A percentile compares a stretch with the other conserved stretches of the same genome.
Evolutionary conservation across 371 early-diverging fungal genomes (phyloP).

Genomic region (Apophysomyces variabilis): DNA sequence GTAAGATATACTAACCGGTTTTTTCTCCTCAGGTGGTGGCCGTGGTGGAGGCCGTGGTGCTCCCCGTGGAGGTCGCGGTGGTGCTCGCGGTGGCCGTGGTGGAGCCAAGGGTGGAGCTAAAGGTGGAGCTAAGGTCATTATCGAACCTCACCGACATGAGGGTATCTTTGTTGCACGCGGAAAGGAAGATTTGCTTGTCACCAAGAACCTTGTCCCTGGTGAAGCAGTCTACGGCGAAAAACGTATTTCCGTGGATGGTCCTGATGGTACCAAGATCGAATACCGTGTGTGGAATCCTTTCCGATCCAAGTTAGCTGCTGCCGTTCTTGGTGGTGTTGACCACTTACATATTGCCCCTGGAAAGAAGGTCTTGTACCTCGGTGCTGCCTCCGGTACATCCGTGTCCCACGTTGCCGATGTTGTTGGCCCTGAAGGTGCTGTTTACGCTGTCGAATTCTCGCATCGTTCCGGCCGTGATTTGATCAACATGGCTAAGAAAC

Average conservation of each 20-base stretch:
- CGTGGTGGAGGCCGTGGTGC: slow-evolving; percentile 59
- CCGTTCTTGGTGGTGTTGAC: slow-evolving; percentile 99
- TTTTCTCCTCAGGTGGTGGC: slow-evolving; percentile 28
- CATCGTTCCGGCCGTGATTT: slow-evolving; percentile 99
- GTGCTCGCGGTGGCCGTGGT: slow-evolving; percentile 51
- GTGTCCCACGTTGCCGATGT: slow-evolving; percentile 99
- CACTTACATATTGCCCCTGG: slow-evolving; percentile 97
- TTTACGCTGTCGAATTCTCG: slow-evolving; percentile 99
- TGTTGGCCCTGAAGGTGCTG: slow-evolving; percentile 98
- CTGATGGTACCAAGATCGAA: slow-evolving; percentile 97
- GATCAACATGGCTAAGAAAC: slow-evolving; percentile 99
- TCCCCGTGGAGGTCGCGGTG: slow-evolving; percentile 52
- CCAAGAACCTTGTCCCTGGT: slow-evolving; percentile 99
- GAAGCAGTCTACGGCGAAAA: slow-evolving; percentile 99
- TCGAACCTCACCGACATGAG: slow-evolving; percentile 98
- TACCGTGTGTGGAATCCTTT: slow-evolving; percentile 99
- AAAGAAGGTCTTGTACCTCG: slow-evolving; percentile 99
- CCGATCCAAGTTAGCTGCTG: slow-evolving; percentile 99
- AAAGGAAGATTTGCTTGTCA: slow-evolving; percentile 99
- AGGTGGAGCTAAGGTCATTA: slow-evolving; percentile 92
- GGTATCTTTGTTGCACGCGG: slow-evolving; percentile 98
- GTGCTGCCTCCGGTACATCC: slow-evolving; percentile 99
- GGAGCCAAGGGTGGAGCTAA: slow-evolving; percentile 75
- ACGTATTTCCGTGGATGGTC: slow-evolving; percentile 94
- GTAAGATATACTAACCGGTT: too few species aligned